phyloP scores from a whole-genome alignment of 306 rosid species.

The Sphenostylis stenocarpa region DNA sequence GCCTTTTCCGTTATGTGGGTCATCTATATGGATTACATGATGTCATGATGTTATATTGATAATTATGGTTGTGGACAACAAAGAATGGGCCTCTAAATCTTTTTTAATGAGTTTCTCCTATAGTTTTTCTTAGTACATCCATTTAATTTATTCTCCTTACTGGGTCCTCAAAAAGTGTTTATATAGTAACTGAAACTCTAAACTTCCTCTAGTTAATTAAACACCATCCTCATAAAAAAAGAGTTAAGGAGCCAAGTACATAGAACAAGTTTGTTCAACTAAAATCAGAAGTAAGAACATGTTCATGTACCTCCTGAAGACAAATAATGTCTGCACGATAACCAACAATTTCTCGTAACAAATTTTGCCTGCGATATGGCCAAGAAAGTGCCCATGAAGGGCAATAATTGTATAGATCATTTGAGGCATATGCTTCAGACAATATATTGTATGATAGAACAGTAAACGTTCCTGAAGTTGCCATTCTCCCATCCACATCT shows the following conservation, averaged over 20 bases:
- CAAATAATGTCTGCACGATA: constrained; percentile 94
- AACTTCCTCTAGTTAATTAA: background rate
- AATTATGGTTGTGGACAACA: background rate
- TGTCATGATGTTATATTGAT: background rate
- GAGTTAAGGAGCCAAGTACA: background rate
- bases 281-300: constrained; percentile 21
- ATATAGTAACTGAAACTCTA: background rate
- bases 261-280: constrained; percentile 19
- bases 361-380: constrained; percentile 98
- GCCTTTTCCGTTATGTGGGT: background rate
- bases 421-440: constrained; percentile 84
- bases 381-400: constrained; percentile 99
- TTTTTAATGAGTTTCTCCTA: background rate
- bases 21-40: background rate
- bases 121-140: background rate
- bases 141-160: background rate
- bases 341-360: constrained; percentile 91
- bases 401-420: constrained; percentile 77
- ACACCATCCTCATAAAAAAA: background rate
- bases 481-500: constrained; percentile 72
- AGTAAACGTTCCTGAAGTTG: constrained; percentile 79
- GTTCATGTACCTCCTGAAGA: constrained; percentile 87
- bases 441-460: constrained; percentile 94
- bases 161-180: background rate
- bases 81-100: background rate